phyloP scores from a whole-genome alignment of 2,329 filamentous ascomycete species.

The Exophiala lecanii-corni region DNA sequence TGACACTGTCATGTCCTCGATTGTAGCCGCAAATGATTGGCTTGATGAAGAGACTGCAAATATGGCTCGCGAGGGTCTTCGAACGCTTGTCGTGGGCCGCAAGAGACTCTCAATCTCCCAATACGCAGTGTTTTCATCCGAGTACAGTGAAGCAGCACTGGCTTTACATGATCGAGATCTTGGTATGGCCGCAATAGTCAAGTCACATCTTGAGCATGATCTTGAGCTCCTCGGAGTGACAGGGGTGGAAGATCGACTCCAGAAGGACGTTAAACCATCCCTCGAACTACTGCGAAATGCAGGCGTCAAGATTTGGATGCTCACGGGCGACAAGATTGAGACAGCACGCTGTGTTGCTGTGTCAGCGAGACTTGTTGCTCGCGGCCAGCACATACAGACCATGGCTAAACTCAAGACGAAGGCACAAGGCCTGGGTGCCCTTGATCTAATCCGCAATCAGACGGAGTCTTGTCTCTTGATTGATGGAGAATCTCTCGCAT shows the following conservation, averaged over 20 bases:
- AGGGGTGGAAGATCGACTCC: slow-evolving; percentile 94
- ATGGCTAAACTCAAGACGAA: slow-evolving; percentile 79
- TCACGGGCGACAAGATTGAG: slow-evolving; percentile 97
- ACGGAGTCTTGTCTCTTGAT: slow-evolving; percentile 84
- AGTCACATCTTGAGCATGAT: slow-evolving; percentile 76
- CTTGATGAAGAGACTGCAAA: slow-evolving; percentile 98
- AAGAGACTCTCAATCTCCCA: slow-evolving; percentile 74
- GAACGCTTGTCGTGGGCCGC: slow-evolving; percentile 91
- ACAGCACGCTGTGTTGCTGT: slow-evolving; percentile 95
- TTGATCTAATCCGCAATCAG: slow-evolving; percentile 84
- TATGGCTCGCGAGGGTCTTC: slow-evolving; percentile 93
- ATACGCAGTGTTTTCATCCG: slow-evolving; percentile 72
- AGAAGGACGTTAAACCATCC: slow-evolving; percentile 91
- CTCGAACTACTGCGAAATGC: slow-evolving; percentile 93
- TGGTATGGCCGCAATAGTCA: slow-evolving; percentile 74
- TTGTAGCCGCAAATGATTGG: slow-evolving; percentile 96
- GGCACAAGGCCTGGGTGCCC: slow-evolving; percentile 77
- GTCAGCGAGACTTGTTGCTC: slow-evolving; percentile 85
- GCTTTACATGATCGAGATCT: slow-evolving; percentile 74
- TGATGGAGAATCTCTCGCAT: slow-evolving; percentile 81
- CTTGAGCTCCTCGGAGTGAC: slow-evolving; percentile 95
- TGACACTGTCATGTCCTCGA: slow-evolving; percentile 95
- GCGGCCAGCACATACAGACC: slow-evolving; percentile 94
- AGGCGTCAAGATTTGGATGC: slow-evolving; percentile 99
- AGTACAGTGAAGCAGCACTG: slow-evolving; percentile 74